Base-by-base conservation (phyloP, 2,329 filamentous ascomycete genomes). In the Fusarium virguliforme region DNA sequence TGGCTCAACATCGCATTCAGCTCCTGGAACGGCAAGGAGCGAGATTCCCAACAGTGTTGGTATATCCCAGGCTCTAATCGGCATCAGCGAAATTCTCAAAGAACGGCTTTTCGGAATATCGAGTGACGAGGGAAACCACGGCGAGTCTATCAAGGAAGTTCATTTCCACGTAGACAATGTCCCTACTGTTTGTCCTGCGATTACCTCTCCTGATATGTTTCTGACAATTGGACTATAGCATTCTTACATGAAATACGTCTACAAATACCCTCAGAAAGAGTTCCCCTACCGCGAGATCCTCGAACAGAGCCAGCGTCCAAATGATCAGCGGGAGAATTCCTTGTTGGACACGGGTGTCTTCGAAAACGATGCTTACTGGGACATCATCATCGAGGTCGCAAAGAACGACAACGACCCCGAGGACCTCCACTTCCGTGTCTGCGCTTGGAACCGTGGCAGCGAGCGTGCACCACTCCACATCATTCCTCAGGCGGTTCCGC, bases 1-100 rank as follows among this genome's bases (percentile, higher is more conserved):
- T 84, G 92, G 60, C 92, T 97, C 82, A 97, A 98, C 81, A 92
- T 98, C 81, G 94, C 93, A 4, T 98, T 98, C 85, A 90, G 94
- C 58, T 98, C 98, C 81, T 98, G 95, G 95, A 98, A 98, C 80
- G 95, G 94, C 81, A 90, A 98, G 84, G 95, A 98, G 94, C 97
- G 70, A 58, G 81, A 74, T n/a, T 1, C 30, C 8, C 15, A 4
- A 24, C 22, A 24, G 22, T 24, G 22, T 24, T 24, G 22, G 22
- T 24, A 24, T 24, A 24, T 24, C 22, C 22, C 22, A 24, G 22
- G 22, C 22, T 24, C 85, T 89, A 79, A 88, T 79, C 58, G 51
- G 26, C 4, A 22, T 22, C 74, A 97, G 94, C 81, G 92, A 94
- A 60, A 97, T 95, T 79, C 86, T 98, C 75, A 98, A 98, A 82